Evolutionary conservation across 176 grass and related monocot genomes (phyloP), one percentile per base, ranked within the genome.

Genomic region (Echinochloa phyllopogon): DNA sequence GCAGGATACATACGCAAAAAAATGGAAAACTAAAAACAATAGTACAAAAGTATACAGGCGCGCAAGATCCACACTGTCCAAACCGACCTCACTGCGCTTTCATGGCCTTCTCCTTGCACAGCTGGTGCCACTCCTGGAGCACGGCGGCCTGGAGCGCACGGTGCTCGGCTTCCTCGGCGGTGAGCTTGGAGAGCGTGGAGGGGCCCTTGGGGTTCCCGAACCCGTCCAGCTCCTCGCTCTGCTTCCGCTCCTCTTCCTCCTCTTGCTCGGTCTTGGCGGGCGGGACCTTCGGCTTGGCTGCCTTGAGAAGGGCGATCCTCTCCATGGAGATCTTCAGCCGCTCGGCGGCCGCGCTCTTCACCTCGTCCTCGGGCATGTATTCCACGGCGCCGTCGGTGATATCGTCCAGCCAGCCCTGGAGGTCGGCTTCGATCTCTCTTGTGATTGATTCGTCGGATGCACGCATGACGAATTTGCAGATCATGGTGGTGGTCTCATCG

Each of bases 401-500:
- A 49, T 99, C 93, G 5, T 99, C 96, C 43, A 96, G 64, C 96
- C 96, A 99, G 48, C 93, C 91, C 87, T 99, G 96, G 51, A 99
- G 88, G 25, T 99, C 96, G 2, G 91, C 89, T 51, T 91, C 93
- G 4, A 99, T 96, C 89, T 99, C 91, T 76, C 29, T 94, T 51
- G 96, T 92, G 88, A 99, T 96, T 0, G 88, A 96, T 76, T 91
- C 87, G 83, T 99, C 93, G 16, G 96, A 99, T 15, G 96, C 93
- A 2, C 96, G 88, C 44, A 99, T 73, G 5, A 94, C 93, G 11
- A 99, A 99, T 76, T 99, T 99, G 83, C 96, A 99, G 56, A 99
- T 96, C 96, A 99, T 99, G 15, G 93, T 96, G 27, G 96, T 99
- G 23, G 96, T 96, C 86, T 96, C 96, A 18, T 99, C 96, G 41